A percentile compares a stretch with the other conserved stretches of the same genome.
Conservation (phyloP, 2,329 filamentous ascomycete species). For the Fusarium musae region DNA sequence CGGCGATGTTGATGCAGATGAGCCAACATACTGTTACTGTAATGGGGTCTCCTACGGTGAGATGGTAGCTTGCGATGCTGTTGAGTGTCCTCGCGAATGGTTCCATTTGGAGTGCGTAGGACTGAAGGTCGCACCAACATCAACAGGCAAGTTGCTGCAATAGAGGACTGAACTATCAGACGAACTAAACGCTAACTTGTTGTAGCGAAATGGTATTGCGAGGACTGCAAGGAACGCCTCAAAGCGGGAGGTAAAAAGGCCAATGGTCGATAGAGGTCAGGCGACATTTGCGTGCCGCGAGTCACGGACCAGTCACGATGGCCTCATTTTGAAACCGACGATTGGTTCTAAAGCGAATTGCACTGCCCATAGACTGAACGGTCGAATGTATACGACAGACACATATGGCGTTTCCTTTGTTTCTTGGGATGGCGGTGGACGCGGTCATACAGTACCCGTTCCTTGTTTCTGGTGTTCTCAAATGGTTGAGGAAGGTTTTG, state of each 20-base stretch:
- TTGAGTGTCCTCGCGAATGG: conserved; percentile 80
- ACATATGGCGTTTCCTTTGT: conserved; percentile 38
- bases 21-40: conserved; percentile 83
- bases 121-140: conserved; percentile 79
- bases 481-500: not conserved
- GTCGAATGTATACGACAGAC: conserved; percentile 39
- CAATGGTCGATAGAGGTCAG: conserved; percentile 54
- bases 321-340: conserved; percentile 17
- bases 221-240: conserved; percentile 77
- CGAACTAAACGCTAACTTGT: conserved; percentile 43
- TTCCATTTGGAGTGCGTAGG: conserved; percentile 87
- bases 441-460: conserved; percentile 28
- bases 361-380: conserved; percentile 24
- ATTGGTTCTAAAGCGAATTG: conserved; percentile 26
- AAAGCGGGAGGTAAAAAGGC: conserved; percentile 65
- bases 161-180: not conserved
- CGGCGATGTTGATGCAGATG: conserved; percentile 75
- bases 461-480: conserved; percentile 24
- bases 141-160: conserved; percentile 69
- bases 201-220: conserved; percentile 83
- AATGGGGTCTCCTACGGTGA: conserved; percentile 84
- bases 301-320: conserved; percentile 28
- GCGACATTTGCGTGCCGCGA: conserved; percentile 7
- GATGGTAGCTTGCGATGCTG: conserved; percentile 84
- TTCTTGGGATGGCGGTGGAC: conserved; percentile 20